phyloP scores from a whole-genome alignment of 202 grass and related monocot species.

The Musa balbisiana region DNA sequence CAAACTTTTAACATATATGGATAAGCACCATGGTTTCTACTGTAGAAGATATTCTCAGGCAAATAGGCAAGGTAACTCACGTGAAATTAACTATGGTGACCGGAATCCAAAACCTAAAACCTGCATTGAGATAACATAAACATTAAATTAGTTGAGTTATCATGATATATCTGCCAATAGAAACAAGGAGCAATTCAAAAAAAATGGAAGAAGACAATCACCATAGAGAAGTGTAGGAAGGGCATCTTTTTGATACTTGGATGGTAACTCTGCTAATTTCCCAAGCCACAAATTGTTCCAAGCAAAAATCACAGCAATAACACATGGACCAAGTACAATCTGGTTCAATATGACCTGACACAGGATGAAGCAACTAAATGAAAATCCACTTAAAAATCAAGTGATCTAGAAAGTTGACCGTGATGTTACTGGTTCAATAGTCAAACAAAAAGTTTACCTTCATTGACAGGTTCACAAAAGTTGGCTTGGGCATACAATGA shows the following conservation, averaged over 20 bases:
- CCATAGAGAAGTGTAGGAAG: constrained; percentile 88
- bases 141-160: constrained; percentile 10
- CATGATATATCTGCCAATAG: neutral
- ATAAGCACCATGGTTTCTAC: neutral
- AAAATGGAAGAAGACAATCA: constrained; percentile 25
- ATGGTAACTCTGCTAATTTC: constrained; percentile 71
- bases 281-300: constrained; percentile 95
- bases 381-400: neutral
- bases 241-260: constrained; percentile 83
- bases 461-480: constrained; percentile 49
- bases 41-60: neutral
- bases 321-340: constrained; percentile 87
- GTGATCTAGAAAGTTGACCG: neutral
- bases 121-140: constrained; percentile 37
- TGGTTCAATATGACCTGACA: constrained; percentile 92
- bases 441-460: constrained; percentile 46
- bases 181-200: neutral
- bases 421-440: neutral
- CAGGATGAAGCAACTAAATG: constrained; percentile 6
- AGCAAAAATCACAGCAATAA: constrained; percentile 90
- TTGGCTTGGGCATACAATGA: constrained; percentile 58
- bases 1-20: neutral
- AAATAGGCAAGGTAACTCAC: constrained; percentile 35
- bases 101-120: constrained; percentile 93
- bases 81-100: constrained; percentile 80